Evolutionary conservation across 192 early-diverging fungal genomes (phyloP).

Genomic region (Coemansia sp.): DNA sequence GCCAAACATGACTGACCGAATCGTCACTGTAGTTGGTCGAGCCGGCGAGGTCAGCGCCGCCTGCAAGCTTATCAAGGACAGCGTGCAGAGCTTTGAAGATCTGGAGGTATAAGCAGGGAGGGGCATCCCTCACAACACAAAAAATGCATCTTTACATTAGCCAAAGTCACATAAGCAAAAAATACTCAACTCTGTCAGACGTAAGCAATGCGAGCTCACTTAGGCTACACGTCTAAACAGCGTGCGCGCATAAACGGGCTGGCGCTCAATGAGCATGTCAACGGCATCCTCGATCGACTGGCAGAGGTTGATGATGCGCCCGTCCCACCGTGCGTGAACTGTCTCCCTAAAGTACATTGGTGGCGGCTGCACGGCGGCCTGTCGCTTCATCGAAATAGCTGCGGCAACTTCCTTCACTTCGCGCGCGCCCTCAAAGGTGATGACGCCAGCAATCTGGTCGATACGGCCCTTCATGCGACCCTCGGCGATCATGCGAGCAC

Average conservation of each 20-base stretch:
- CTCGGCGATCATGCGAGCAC: constrained; percentile 88
- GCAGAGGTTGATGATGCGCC: constrained; percentile 43
- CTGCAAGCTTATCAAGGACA: constrained; percentile 21
- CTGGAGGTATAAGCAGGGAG: not conserved
- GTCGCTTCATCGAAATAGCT: constrained; percentile 35
- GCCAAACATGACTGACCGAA: constrained; percentile 26
- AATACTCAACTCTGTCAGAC: not conserved
- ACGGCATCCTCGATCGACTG: constrained; percentile 46
- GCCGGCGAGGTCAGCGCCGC: constrained; percentile 19
- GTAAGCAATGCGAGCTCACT: not conserved
- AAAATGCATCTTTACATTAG: not conserved
- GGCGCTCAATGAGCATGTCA: constrained; percentile 46
- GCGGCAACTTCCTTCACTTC: constrained; percentile 45
- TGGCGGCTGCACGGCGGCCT: constrained; percentile 25
- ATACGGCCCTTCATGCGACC: constrained; percentile 83
- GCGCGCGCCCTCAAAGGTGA: constrained; percentile 75
- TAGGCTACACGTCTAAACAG: constrained; percentile 25
- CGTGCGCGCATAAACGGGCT: constrained; percentile 36
- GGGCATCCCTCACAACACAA: not conserved
- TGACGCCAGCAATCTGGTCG: constrained; percentile 85
- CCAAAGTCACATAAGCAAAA: not conserved
- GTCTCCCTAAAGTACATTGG: constrained; percentile 47
- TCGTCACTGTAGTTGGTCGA: constrained; percentile 37
- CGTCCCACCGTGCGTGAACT: constrained; percentile 42
- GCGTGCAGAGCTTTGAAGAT: constrained; percentile 30